Percentiles rank a stretch among this genome's conserved stretches.
Evolutionary conservation across 116 monocot genomes (phyloP).

Genomic region (Dioscorea cayenensis): DNA sequence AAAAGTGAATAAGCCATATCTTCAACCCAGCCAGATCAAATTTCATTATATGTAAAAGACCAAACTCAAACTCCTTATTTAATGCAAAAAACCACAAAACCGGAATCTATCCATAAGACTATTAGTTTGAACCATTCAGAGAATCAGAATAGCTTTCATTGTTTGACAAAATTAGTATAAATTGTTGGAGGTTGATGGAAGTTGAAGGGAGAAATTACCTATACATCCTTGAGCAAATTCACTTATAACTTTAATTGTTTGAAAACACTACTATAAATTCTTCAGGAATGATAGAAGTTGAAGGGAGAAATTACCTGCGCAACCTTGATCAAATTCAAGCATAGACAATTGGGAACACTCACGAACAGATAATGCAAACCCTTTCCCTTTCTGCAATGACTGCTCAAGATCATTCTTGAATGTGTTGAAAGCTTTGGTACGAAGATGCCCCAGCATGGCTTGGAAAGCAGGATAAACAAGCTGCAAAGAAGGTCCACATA

Average conservation of each 20-base stretch:
- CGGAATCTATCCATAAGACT: no score
- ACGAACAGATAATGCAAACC: conserved; percentile 45
- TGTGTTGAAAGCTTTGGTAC: conserved; percentile 40
- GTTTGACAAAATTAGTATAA: neutral
- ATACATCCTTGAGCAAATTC: conserved; percentile 37
- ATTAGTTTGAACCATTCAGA: no score
- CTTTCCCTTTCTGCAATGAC: conserved; percentile 33
- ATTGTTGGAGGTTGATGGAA: neutral
- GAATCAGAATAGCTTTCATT: no score
- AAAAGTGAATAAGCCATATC: no score
- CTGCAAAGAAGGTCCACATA: conserved; percentile 23
- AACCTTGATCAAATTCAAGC: conserved; percentile 50
- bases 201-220: conserved; percentile 29
- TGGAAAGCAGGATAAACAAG: conserved; percentile 59
- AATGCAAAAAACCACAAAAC: no score
- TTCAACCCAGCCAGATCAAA: no score
- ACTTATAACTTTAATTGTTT: neutral
- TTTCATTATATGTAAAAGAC: no score
- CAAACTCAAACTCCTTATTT: no score
- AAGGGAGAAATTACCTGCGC: conserved; percentile 35
- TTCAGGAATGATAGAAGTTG: neutral
- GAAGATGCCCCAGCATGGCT: conserved; percentile 55
- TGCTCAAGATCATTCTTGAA: conserved; percentile 61
- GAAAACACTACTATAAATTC: neutral
- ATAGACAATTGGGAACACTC: conserved; percentile 27